Evolutionary conservation across 768 basidiomycete genomes (phyloP), one percentile per base, ranked within the genome.

Genomic region (Mycena capillaripes): DNA sequence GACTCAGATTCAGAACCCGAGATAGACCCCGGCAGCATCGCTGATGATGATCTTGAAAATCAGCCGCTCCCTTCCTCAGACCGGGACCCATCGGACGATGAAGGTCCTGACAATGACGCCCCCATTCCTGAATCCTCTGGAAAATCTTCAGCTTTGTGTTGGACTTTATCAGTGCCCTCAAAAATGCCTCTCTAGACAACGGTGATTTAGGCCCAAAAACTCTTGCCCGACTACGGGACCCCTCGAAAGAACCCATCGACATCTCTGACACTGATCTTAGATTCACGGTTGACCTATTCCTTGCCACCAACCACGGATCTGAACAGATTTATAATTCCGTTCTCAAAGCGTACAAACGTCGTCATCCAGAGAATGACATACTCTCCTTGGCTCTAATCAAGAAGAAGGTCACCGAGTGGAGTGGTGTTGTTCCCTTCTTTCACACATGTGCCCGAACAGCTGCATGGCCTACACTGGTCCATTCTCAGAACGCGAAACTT

Each of bases 391-490:
- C 12, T 1, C 11, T 11, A 16, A 64, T 70, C 42, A 70, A 70
- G 55, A 27, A 36, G 11, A 62, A 56, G 40, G 60, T 63, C 11
- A 60, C 60, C 0, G 63, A 71, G 30, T 21, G 75, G 12, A 78
- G 58, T 17, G 78, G 79, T 5, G 70, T 82, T 8, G 30, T 52
- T 30, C 68, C 78, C 1, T 82, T 38, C 32, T 58, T 3, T 14
- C 72, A 16, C 72, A 81, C 36, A 80, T 82, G 80, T 82, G 81
- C 53, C 59, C 30, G 1, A 76, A 77, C 38, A 64, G 76, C 42
- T 69, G 71, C 19, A 67, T 79, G 56, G 82, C 79, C 16, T 84
- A 73, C 38, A 79, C 78, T 0, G 80, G 78, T 4, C 77, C 79
- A 5, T 79, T 58, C 23, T 30, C 61, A 1, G 56, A 34, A 1